These are phyloP conservation scores for Russula sp. DNA, from an alignment of 768 basidiomycete species.

Conservation along the genomic window DNA sequence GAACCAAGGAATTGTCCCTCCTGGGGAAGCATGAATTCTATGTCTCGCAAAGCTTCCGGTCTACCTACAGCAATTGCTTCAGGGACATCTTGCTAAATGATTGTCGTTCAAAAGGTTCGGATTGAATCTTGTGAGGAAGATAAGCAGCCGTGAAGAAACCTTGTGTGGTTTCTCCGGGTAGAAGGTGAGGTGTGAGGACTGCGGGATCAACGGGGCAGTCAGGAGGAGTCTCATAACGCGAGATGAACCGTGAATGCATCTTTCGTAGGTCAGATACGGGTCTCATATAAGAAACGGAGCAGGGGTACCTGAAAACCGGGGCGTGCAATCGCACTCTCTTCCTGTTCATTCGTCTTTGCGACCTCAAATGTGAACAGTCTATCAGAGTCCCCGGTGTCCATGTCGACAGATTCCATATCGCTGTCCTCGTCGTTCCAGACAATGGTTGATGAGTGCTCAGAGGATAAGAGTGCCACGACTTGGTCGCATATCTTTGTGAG, in stretches of 20 bases:
- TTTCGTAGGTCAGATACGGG: not conserved
- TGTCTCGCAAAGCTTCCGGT: too few relatives aligned
- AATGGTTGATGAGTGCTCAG: conserved; percentile 40
- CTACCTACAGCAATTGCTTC: too few relatives aligned
- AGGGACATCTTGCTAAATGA: too few relatives aligned
- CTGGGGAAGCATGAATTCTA: not conserved
- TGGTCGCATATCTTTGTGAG: too few relatives aligned
- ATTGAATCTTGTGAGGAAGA: too few relatives aligned
- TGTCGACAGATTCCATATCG: conserved; percentile 6
- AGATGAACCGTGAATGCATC: not conserved
- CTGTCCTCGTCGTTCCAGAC: conserved; percentile 38
- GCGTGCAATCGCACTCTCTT: too few relatives aligned
- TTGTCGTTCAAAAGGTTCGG: too few relatives aligned
- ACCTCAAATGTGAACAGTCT: conserved; percentile 48
- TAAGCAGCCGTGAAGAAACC: too few relatives aligned
- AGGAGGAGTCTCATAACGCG: not conserved
- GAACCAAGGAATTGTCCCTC: too few relatives aligned
- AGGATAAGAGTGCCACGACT: conserved; percentile 39
- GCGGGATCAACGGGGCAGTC: not conserved
- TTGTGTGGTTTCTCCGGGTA: too few relatives aligned
- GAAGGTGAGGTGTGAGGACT: too few relatives aligned
- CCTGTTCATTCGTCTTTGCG: too few relatives aligned
- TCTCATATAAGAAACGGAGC: not conserved
- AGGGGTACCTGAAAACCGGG: conserved; percentile 34
- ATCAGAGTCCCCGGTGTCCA: conserved; percentile 33